Percentiles rank a stretch among this genome's conserved stretches.
Conservation (phyloP, 495 filamentous ascomycete genomes). For the Letharia lupina region DNA sequence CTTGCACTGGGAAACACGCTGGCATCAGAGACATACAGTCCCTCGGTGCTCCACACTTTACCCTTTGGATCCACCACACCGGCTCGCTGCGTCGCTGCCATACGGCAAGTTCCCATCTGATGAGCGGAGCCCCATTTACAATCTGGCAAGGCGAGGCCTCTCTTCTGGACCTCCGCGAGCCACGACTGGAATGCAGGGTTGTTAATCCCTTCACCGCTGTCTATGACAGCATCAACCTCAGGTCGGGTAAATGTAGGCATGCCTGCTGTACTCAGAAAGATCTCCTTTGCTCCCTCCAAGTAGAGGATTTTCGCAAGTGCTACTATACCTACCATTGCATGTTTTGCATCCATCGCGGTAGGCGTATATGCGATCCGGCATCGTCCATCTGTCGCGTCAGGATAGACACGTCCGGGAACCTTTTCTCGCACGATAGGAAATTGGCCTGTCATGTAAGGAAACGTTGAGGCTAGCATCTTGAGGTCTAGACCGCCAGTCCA, state of each 20-base stretch:
- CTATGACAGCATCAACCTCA: conserved; percentile 21
- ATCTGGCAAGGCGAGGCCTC: conserved; percentile 39
- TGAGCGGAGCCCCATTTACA: conserved; percentile 59
- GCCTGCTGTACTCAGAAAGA: conserved; percentile 52
- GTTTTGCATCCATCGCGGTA: conserved; percentile 58
- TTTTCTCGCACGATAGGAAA: conserved; percentile 66
- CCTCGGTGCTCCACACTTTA: conserved; percentile 66
- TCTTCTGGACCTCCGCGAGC: conserved; percentile 53
- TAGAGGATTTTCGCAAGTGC: conserved; percentile 68
- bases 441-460: conserved; percentile 55
- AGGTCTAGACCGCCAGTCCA: conserved; percentile 59
- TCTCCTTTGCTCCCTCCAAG: conserved; percentile 67
- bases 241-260: conserved; percentile 57
- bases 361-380: conserved; percentile 59
- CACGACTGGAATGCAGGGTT: conserved; percentile 59
- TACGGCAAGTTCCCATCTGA: conserved; percentile 87
- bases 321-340: conserved; percentile 63
- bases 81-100: conserved; percentile 49
- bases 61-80: conserved; percentile 72
- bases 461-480: conserved; percentile 55
- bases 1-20: conserved; percentile 84
- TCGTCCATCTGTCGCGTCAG: conserved; percentile 58
- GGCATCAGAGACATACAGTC: conserved; percentile 73
- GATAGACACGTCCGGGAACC: conserved; percentile 63
- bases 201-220: conserved; percentile 41